Evolutionary conservation across 441 rosid genomes (phyloP).

Genomic region (Theobroma grandiflorum): DNA sequence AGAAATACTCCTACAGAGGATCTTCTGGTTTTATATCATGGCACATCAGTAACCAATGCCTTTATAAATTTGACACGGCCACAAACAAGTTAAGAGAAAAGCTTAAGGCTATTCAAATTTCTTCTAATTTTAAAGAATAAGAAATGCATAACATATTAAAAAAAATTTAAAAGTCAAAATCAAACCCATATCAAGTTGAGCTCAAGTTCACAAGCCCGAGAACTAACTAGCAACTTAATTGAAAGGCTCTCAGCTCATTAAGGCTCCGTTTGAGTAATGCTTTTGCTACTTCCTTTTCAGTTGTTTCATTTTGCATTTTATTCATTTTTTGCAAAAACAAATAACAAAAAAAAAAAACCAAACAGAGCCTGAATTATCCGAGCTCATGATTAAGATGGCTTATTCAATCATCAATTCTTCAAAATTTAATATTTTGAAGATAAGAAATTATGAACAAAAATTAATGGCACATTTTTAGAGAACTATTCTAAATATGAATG

Average conservation of each 20-base stretch:
- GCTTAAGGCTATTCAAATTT: constrained; percentile 8
- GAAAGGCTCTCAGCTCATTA: not conserved
- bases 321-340: too few relatives aligned
- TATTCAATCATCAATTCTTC: not conserved
- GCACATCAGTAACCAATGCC: not conserved
- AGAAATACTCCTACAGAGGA: not conserved
- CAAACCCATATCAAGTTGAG: not conserved
- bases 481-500: not conserved
- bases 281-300: too few relatives aligned
- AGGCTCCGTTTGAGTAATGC: too few relatives aligned
- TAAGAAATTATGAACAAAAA: constrained; percentile 6
- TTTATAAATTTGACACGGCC: not conserved
- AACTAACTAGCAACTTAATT: not conserved
- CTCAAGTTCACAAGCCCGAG: constrained; percentile 12
- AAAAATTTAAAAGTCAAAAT: too few relatives aligned
- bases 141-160: not conserved
- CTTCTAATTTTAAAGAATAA: not conserved
- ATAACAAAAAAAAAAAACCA: too few relatives aligned
- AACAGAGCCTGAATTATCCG: not conserved
- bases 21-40: not conserved
- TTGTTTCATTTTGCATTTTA: too few relatives aligned
- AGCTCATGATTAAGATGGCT: not conserved
- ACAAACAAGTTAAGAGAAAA: not conserved
- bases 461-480: not conserved
- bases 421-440: not conserved